Evolutionary conservation across 345 rosid species (phyloP).

Genomic region (Angophora floribunda): DNA sequence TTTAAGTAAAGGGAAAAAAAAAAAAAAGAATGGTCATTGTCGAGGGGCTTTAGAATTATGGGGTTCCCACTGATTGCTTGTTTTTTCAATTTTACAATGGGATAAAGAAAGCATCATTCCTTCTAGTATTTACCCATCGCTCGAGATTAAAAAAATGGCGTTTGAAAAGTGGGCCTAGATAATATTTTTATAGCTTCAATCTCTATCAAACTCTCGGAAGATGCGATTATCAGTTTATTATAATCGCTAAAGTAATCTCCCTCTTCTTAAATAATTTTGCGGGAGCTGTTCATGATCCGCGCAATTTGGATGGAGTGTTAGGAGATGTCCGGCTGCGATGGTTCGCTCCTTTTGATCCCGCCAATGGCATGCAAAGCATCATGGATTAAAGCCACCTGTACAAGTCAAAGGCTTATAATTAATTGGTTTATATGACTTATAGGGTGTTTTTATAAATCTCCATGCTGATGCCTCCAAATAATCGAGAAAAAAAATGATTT

Average conservation of each 20-base stretch:
- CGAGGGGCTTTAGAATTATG: background rate
- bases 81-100: background rate
- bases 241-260: background rate
- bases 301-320: background rate
- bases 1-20: background rate
- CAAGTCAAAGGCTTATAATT: background rate
- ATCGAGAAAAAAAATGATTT: background rate
- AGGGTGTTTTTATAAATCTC: background rate
- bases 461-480: background rate
- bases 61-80: background rate
- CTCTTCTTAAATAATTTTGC: background rate
- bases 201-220: background rate
- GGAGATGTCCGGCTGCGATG: background rate
- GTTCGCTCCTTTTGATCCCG: background rate
- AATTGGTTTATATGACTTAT: background rate
- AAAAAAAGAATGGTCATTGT: background rate
- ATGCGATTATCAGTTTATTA: background rate
- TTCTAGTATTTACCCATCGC: background rate
- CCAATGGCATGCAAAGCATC: background rate
- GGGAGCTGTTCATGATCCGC: background rate
- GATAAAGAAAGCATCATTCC: background rate
- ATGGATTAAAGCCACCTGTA: background rate
- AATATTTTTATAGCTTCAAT: background rate
- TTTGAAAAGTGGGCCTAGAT: background rate
- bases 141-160: background rate